Conservation (phyloP, 1,284 basidiomycete genomes). For the Austroboletus niveus region DNA sequence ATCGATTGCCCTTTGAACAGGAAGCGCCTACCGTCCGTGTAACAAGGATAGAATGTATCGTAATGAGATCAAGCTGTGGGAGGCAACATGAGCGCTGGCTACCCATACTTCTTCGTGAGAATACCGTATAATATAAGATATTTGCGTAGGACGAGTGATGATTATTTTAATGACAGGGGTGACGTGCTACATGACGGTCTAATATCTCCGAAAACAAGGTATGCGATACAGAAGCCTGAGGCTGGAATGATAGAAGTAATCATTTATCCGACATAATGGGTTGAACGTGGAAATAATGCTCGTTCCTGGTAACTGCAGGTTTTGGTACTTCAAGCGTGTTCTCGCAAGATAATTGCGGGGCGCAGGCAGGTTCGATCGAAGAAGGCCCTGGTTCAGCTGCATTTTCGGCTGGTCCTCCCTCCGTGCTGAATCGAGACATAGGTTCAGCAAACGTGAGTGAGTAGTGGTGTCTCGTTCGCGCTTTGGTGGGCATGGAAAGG, state of each 20-base stretch:
- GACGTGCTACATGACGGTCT: no score
- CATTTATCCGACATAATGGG: background rate
- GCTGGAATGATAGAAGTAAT: background rate
- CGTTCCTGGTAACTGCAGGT: background rate
- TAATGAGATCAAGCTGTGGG: slow-evolving; percentile 4
- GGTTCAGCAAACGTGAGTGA: background rate
- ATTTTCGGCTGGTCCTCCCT: background rate
- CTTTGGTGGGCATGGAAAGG: background rate
- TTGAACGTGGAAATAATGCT: background rate
- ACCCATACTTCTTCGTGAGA: slow-evolving; percentile 19
- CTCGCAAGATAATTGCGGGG: background rate
- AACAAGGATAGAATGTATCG: background rate
- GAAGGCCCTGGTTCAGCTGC: background rate
- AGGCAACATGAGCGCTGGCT: background rate
- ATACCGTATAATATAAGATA: background rate
- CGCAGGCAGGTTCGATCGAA: background rate
- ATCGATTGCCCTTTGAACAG: background rate
- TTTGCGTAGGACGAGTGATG: no score
- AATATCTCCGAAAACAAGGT: background rate
- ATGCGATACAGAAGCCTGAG: background rate
- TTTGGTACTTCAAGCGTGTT: background rate
- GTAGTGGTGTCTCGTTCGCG: background rate
- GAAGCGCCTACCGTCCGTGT: slow-evolving; percentile 6
- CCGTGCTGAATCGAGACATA: background rate
- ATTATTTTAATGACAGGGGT: no score